Evolutionary conservation across 1,139 yeast genomes (phyloP).

Genomic region (Blastobotrys capitulatus): DNA sequence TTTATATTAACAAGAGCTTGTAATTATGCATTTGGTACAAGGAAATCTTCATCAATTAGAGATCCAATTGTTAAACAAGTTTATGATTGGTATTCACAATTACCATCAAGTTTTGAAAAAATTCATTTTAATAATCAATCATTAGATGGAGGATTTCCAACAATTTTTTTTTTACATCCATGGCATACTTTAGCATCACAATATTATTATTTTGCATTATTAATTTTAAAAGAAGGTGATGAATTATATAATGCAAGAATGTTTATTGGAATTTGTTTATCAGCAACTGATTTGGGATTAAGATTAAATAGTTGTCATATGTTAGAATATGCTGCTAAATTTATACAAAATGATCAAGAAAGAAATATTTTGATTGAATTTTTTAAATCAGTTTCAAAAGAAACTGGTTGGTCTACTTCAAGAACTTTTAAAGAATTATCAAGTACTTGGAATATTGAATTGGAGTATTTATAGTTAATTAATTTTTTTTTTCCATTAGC

Average conservation of each 20-base stretch:
- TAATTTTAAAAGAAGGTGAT: constrained; percentile 4
- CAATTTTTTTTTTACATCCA: not conserved
- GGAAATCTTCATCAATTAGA: not conserved
- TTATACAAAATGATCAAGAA: not conserved
- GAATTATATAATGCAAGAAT: not conserved
- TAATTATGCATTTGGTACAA: constrained; percentile 2
- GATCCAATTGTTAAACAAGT: constrained; percentile 4
- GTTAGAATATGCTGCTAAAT: constrained; percentile 3
- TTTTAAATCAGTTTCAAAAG: not conserved
- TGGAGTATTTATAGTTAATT: not conserved
- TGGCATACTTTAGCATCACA: constrained; percentile 7
- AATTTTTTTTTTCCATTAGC: not conserved
- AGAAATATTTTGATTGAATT: not conserved
- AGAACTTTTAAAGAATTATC: constrained; percentile 2
- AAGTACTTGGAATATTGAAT: not conserved
- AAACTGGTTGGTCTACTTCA: constrained; percentile 6
- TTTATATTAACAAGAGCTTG: constrained; percentile 2
- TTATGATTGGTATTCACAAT: constrained; percentile 1
- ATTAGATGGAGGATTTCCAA: not conserved
- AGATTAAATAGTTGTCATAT: constrained; percentile 1
- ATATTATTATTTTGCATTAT: constrained; percentile 5
- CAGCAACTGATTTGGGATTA: not conserved
- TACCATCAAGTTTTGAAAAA: not conserved
- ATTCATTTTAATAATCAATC: not conserved
- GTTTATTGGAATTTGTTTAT: not conserved